Evolutionary conservation across 192 early-diverging fungal species (phyloP).

Genomic region (Dimargaris cristalligena): DNA sequence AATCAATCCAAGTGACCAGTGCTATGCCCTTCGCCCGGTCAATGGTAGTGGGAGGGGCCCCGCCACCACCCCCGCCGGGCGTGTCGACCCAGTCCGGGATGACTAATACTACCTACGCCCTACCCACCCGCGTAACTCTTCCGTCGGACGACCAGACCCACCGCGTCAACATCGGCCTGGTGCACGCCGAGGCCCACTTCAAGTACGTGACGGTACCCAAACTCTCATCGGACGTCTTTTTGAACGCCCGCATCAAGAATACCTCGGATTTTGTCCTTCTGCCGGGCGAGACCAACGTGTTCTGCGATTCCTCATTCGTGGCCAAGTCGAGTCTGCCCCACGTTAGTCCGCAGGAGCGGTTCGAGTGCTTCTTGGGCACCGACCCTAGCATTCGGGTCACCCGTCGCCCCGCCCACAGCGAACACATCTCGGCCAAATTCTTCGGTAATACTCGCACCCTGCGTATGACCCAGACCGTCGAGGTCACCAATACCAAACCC

Average conservation of each 20-base stretch:
- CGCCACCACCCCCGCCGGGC: neutral
- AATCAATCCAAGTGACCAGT: neutral
- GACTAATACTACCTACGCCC: neutral
- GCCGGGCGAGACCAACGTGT: constrained; percentile 5
- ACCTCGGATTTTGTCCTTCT: constrained; percentile 4
- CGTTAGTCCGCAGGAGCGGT: constrained; percentile 1
- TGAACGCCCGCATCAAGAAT: constrained; percentile 2
- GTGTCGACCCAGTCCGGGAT: neutral
- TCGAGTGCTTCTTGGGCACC: constrained; percentile 1
- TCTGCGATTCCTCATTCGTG: constrained; percentile 7
- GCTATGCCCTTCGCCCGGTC: neutral
- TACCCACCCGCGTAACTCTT: constrained; percentile 2
- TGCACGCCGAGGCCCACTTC: neutral
- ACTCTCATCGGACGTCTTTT: neutral
- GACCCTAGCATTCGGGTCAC: constrained; percentile 2
- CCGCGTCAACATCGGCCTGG: neutral
- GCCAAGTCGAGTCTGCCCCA: neutral
- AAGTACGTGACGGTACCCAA: constrained; percentile 2
- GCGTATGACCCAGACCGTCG: constrained; percentile 2
- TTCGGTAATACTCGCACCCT: neutral
- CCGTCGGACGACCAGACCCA: neutral
- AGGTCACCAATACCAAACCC: neutral
- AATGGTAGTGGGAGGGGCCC: neutral
- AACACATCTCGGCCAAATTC: neutral
- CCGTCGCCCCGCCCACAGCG: neutral